Base-by-base conservation (phyloP, 176 grass and related monocot genomes). In the Zoysia japonica region DNA sequence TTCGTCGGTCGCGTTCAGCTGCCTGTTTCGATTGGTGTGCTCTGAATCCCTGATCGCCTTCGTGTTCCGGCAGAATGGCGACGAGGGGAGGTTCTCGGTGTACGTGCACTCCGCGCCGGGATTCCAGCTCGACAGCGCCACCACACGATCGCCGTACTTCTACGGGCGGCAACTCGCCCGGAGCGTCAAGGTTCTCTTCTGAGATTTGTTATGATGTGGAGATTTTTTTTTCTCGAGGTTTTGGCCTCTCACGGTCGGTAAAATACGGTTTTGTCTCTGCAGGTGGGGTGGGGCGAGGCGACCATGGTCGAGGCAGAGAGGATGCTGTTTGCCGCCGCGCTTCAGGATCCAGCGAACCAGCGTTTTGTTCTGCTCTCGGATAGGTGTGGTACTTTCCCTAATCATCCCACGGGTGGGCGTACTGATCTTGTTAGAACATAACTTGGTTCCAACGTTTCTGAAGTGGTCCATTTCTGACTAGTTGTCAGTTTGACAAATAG, bases 291-390 rank as follows among this genome's bases (percentile, higher is more conserved):
- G 96, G 96, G 96, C 43, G 96, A 90, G 47, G 80, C 81, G 4
- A 99, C 90, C 51, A 99, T 99, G 96, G 86, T 99, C 39, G 82
- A 95, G 91, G 96, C 96, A 1, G 96, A 99, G 67, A 86, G 86
- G 75, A 60, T 89, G 77, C 49, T 99, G 70, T 84, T 99, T 20
- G 87, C 84, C 13, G 70, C 90, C 1, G 96, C 96, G 13, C 92
- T 99, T 15, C 79, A 87, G 76, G 92, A 99, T 81, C 88, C 92
- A 7, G 64, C 81, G 8, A 99, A 95, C 82, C 92, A 91, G 63
- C 89, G 86, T 14, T 99, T 95, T 80, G 88, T 87, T 82, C 74
- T 99, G 67, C 87, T 99, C 72, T 99, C 96, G 28, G 96, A 99
- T 87, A 82, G 96, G 96, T 99, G 69, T 17, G 53, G 16, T 78